Conservation (phyloP, 2,329 filamentous ascomycete genomes). For the Sarocladium brachiariae region DNA sequence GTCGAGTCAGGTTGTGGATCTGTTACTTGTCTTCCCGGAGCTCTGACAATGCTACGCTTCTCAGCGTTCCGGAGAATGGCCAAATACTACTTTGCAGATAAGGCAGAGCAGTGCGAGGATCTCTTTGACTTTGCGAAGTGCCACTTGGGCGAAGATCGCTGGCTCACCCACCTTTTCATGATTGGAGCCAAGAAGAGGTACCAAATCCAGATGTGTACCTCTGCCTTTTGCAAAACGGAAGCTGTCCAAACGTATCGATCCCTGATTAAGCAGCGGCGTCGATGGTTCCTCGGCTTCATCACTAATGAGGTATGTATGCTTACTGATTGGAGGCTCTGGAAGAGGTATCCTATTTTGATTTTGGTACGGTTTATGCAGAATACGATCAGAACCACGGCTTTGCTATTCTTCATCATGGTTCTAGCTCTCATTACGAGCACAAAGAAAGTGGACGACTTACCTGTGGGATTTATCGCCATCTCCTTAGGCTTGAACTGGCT, state of each 20-base stretch:
- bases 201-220: conserved; percentile 96
- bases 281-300: conserved; percentile 96
- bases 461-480: conserved; percentile 87
- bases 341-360: conserved; percentile 78
- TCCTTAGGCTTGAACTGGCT: conserved; percentile 90
- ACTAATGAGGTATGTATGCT: conserved; percentile 98
- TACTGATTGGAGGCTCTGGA: conserved; percentile 89
- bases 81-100: conserved; percentile 97
- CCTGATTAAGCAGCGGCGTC: conserved; percentile 85
- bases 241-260: conserved; percentile 83
- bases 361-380: conserved; percentile 90
- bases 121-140: conserved; percentile 96
- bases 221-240: conserved; percentile 97
- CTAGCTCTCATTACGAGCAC: conserved; percentile 80
- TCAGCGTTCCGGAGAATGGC: conserved; percentile 96
- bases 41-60: conserved; percentile 91
- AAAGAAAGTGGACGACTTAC: conserved; percentile 69
- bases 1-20: conserved; percentile 92
- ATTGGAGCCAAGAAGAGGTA: conserved; percentile 88
- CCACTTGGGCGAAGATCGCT: conserved; percentile 90
- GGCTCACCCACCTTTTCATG: conserved; percentile 98
- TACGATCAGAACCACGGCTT: conserved; percentile 87
- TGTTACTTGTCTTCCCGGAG: conserved; percentile 90
- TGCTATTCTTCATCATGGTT: conserved; percentile 91
- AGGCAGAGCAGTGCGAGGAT: conserved; percentile 90